Evolutionary conservation across 1,139 yeast species (phyloP).

Genomic region (Debaryomyces robertsiae): DNA sequence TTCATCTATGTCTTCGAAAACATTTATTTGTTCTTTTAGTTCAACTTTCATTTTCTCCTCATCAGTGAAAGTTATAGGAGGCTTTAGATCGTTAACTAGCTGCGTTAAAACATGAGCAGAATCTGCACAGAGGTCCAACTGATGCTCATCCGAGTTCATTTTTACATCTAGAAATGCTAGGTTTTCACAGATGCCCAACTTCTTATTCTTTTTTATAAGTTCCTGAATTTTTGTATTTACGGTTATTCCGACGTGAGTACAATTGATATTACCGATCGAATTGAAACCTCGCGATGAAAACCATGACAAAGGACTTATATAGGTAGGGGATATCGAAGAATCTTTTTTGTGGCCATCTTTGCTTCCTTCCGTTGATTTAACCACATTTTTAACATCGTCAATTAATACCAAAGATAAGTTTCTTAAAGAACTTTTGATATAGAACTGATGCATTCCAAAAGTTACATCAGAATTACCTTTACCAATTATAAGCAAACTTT

Average conservation of each 20-base stretch:
- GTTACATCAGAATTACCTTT: conserved; percentile 56
- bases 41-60: conserved; percentile 55
- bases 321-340: conserved; percentile 13
- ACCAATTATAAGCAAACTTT: conserved; percentile 51
- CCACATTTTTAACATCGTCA: conserved; percentile 52
- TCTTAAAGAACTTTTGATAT: conserved; percentile 48
- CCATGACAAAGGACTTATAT: conserved; percentile 24
- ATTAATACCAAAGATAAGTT: conserved; percentile 51
- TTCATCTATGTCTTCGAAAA: conserved; percentile 52
- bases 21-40: conserved; percentile 39
- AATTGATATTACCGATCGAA: conserved; percentile 46
- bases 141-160: conserved; percentile 51
- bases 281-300: conserved; percentile 45
- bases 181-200: conserved; percentile 23
- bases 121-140: conserved; percentile 77
- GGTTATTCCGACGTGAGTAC: conserved; percentile 45
- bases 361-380: conserved; percentile 20
- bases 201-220: conserved; percentile 21
- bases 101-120: conserved; percentile 74
- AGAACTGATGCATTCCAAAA: conserved; percentile 32
- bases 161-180: conserved; percentile 43
- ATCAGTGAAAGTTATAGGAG: conserved; percentile 60
- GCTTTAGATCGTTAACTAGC: conserved; percentile 68
- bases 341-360: neutral
- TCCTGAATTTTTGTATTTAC: conserved; percentile 30